Evolutionary conservation across 768 basidiomycete species (phyloP), one percentile per base, ranked within the genome.

Genomic region (Clitopilus passeckerianus): DNA sequence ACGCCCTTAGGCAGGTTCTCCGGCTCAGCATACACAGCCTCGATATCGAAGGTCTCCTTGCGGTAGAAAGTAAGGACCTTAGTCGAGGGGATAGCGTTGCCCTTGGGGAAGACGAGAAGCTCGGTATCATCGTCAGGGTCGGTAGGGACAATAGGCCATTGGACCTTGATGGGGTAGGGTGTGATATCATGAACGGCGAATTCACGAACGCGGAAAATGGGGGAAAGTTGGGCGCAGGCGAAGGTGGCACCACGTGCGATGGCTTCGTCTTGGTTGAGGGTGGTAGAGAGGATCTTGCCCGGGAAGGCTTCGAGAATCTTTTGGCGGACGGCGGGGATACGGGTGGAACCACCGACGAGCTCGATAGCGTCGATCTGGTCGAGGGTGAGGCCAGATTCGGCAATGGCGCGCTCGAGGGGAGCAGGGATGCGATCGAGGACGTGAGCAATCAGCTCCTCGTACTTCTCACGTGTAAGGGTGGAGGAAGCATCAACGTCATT

Each of bases 201-300:
- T 62, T 98, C 95, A 64, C 95, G 90, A 34, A 98, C 96, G 64
- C 93, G 91, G 91, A 98, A 99, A 56, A 95, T 88, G 66, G 97
- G 97, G 33, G 95, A 97, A 64, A 97, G 89, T 80, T 93, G 93
- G 27, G 97, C 96, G 70, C 96, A 98, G 35, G 94, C 87, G 72
- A 99, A 97, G 58, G 97, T 98, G 55, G 95, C 91, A 43, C 96
- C 97, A 50, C 96, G 92, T 8, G 93, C 94, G 66, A 95, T 82
- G 60, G 97, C 95, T 78, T 98, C 97, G 65, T 98, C 97, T 77
- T 95, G 93, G 81, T 98, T 99, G 70, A 96, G 87, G 33, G 97
- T 98, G 65, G 89, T 89, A 16, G 85, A 90, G 64, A 98, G 88
- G n/a, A 75, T 59, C 75, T 94, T 94, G 57, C 90, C 91, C 35